Conservation (phyloP, 2,329 filamentous ascomycete species). For the Davidsoniella eucalypti region DNA sequence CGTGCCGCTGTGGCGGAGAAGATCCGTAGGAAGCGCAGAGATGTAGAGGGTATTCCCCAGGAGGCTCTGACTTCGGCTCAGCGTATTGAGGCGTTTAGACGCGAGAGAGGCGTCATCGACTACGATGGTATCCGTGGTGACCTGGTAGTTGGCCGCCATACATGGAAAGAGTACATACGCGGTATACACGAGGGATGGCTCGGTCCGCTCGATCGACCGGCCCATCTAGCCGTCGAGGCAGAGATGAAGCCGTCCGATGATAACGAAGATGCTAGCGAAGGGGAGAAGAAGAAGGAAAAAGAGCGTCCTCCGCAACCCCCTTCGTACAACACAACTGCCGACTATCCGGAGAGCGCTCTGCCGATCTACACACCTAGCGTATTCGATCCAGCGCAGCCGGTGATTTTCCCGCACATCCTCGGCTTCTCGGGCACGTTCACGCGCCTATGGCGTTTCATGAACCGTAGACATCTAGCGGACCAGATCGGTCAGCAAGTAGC, state of each 20-base stretch:
- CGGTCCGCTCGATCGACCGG: conserved; percentile 57
- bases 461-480: conserved; percentile 70
- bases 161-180: conserved; percentile 94
- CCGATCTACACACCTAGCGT: conserved; percentile 50
- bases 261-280: conserved; percentile 23
- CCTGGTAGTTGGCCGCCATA: conserved; percentile 73
- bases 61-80: conserved; percentile 36
- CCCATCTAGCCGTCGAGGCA: conserved; percentile 19
- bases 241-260: conserved; percentile 16
- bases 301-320: conserved; percentile 45
- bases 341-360: conserved; percentile 52
- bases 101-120: conserved; percentile 48
- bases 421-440: conserved; percentile 83
- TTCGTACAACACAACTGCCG: conserved; percentile 56
- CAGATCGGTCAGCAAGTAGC: conserved; percentile 76
- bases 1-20: conserved; percentile 73
- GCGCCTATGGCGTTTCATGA: conserved; percentile 76
- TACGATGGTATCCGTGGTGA: conserved; percentile 67
- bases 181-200: conserved; percentile 95
- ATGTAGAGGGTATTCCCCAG: conserved; percentile 35
- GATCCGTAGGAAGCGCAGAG: conserved; percentile 54
- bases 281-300: conserved; percentile 36
- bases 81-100: conserved; percentile 43
- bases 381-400: conserved; percentile 54
- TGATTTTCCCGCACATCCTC: conserved; percentile 76